Evolutionary conservation across 768 basidiomycete genomes (phyloP).

Genomic region (Mycena crocata): DNA sequence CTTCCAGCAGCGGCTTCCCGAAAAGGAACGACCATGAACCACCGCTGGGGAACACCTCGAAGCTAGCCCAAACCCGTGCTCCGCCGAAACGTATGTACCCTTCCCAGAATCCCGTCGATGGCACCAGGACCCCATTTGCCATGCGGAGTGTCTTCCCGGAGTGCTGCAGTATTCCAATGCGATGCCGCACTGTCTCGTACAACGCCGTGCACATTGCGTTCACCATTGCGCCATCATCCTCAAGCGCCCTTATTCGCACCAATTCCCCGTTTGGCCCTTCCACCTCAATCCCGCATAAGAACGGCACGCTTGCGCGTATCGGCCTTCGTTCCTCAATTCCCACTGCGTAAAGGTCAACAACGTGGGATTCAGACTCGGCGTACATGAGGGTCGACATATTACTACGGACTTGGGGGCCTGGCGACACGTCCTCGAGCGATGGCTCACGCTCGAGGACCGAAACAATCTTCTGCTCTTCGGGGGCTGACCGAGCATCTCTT

Average conservation of each 20-base stretch:
- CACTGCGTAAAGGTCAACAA: constrained; percentile 2
- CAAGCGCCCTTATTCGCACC: constrained; percentile 16
- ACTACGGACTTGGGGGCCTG: neutral
- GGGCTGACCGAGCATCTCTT: too few relatives aligned
- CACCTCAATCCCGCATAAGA: constrained; percentile 12
- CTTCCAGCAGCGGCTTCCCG: constrained; percentile 29
- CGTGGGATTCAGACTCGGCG: neutral
- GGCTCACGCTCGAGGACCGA: neutral
- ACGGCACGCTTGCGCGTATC: neutral
- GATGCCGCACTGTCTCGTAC: neutral
- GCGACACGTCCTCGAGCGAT: neutral
- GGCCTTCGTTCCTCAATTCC: neutral
- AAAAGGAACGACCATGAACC: constrained; percentile 28
- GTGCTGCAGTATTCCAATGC: neutral
- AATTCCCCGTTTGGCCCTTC: constrained; percentile 27
- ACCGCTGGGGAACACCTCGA: constrained; percentile 38
- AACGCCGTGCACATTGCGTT: constrained; percentile 22
- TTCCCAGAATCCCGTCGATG: constrained; percentile 34
- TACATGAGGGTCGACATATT: neutral
- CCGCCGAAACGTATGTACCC: constrained; percentile 31
- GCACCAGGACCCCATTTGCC: constrained; percentile 43
- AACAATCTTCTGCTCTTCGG: neutral
- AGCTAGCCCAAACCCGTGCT: neutral
- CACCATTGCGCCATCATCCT: constrained; percentile 35
- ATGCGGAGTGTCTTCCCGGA: constrained; percentile 37